A percentile compares a stretch with the other conserved stretches of the same genome.
These are phyloP conservation scores for Stevia rebaudiana DNA, from an alignment of 140 eudicot genomes.

Conservation along the genomic window DNA sequence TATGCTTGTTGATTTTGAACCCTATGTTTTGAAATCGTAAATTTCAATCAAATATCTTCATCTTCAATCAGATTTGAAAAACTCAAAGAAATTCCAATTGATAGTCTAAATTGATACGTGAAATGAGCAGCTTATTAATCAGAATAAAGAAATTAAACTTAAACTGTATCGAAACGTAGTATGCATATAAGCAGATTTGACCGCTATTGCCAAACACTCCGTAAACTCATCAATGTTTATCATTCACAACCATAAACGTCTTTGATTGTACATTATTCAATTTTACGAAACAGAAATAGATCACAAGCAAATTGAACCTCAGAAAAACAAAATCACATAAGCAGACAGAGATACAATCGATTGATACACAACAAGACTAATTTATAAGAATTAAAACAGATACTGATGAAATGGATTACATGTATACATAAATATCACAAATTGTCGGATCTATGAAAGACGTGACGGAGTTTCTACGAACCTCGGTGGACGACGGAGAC, in stretches of 20 bases:
- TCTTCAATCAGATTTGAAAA: not conserved
- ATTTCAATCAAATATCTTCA: too few relatives aligned
- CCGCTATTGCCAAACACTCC: not conserved
- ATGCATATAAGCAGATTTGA: not conserved
- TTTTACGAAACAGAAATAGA: not conserved
- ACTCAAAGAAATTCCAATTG: too few relatives aligned
- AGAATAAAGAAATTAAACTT: too few relatives aligned
- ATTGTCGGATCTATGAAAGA: not conserved
- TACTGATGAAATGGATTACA: not conserved
- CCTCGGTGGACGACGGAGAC: conserved; percentile 11
- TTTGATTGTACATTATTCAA: not conserved
- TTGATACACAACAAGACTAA: not conserved
- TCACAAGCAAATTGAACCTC: conserved; percentile 2
- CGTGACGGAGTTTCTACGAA: not conserved
- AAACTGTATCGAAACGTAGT: not conserved
- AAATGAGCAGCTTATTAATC: too few relatives aligned
- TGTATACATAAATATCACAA: not conserved
- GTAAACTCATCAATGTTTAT: not conserved
- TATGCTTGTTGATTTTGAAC: not conserved
- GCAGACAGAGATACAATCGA: not conserved
- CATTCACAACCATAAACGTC: not conserved
- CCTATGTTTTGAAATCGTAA: too few relatives aligned
- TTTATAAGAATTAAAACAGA: not conserved
- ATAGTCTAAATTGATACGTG: too few relatives aligned
- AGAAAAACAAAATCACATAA: not conserved